Base-by-base conservation (phyloP, 164 flowering plant species). In the Stephania japonica region DNA sequence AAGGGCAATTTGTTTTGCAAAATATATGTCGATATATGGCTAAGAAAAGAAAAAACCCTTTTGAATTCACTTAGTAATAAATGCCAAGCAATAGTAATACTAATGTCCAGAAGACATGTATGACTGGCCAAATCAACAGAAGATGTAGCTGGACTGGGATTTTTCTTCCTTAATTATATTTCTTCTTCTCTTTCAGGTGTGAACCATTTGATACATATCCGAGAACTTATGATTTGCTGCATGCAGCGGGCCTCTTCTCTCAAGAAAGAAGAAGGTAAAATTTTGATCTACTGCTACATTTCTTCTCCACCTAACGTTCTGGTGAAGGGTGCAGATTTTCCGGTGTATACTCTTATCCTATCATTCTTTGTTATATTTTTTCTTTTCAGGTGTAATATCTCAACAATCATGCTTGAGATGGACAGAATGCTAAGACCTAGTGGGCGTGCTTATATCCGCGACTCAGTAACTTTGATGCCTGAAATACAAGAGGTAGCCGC, bases 141-240 rank as follows among this genome's bases (percentile, higher is more conserved):
- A 38, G 47, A 25, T 64, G 61, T 21, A 47, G 56, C 64, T 66
- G 3, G 2, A 19, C 16, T 2, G 21, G 32, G 21, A 42, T 61
- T 44, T 59, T 26, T 6, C 24, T 5, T 18, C 32, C n/a, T n/a
- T n/a, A n/a, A n/a, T n/a, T n/a, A 1, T 25, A 32, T 56, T 26
- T 8, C 50, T 41, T 8, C n/a, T 18, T 12, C 13, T 56, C 2
- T 76, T 26, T 65, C 78, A 91, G 93, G 96, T 91, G 96, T 78
- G 96, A 91, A 72, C 86, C 96, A 63, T 91, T 91, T 75, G 93
- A 91, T 74, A 93, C 97, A 9, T 91, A 93, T 72, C 97, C 98
- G 44, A 93, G 97, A 79, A 93, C 98, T 12, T 93, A 93, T 53
- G 98, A 93, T 72, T 76, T 89, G 42, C 42, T 93, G 78, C 90